A percentile compares a stretch with the other conserved stretches of the same genome.
Evolutionary conservation across 169 alveolate species (phyloP).

Genomic region (Plasmodium cynomolgi): DNA sequence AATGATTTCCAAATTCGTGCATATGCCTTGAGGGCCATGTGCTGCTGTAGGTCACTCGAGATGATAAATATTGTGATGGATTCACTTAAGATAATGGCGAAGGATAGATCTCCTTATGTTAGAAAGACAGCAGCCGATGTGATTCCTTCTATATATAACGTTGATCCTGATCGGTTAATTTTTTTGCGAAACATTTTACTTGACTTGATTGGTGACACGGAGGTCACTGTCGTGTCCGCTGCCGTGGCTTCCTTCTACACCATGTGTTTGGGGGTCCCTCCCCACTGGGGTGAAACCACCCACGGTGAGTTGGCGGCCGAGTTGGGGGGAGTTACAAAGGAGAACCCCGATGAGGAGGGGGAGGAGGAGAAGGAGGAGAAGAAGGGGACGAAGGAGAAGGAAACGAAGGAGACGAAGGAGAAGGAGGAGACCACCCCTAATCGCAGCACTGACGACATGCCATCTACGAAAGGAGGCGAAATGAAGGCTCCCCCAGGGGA

Average conservation of each 20-base stretch:
- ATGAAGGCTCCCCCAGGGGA: background rate
- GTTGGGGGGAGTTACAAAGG: background rate
- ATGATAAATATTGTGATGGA: conserved; percentile 80
- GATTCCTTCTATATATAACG: conserved; percentile 79
- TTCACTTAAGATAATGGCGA: conserved; percentile 83
- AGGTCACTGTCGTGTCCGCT: conserved; percentile 79
- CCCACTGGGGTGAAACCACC: background rate
- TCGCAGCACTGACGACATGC: background rate
- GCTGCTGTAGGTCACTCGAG: conserved; percentile 83
- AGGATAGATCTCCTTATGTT: conserved; percentile 88
- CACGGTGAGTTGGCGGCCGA: background rate
- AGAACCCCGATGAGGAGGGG: background rate
- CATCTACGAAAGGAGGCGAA: background rate
- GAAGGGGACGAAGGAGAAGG: background rate
- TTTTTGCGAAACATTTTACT: conserved; percentile 61
- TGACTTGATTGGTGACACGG: conserved; percentile 74
- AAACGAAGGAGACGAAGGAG: background rate
- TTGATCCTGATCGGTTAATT: conserved; percentile 79
- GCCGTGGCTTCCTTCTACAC: conserved; percentile 78
- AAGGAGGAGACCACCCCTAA: background rate
- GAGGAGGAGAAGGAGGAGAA: background rate
- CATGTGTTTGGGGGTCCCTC: conserved; percentile 3
- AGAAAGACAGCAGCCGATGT: conserved; percentile 87
- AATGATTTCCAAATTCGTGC: conserved; percentile 85
- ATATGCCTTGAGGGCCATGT: conserved; percentile 85